Evolutionary conservation across 768 basidiomycete genomes (phyloP), one percentile per base, ranked within the genome.

Genomic region (Leccinum ochraceum): DNA sequence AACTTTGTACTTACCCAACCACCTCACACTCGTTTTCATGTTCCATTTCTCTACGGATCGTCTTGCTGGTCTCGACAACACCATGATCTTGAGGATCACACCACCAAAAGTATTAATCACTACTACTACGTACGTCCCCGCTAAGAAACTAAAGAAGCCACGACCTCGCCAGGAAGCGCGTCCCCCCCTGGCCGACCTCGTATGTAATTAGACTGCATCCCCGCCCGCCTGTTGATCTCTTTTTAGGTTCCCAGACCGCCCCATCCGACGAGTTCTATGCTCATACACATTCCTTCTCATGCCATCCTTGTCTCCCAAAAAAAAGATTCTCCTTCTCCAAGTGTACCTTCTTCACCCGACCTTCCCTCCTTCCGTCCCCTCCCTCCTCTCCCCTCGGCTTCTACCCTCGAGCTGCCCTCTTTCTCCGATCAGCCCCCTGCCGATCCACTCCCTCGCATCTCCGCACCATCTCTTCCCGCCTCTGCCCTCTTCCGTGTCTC

Each of bases 11-110:
- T 36, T 59, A 28, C 28, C 54, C 65, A 59, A 68, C 48, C 9
- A 20, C 54, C 22, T 37, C 28, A 13, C 51, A 37, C 56, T 59
- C 52, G 14, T 28, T 34, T 46, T 49, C 61, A 76, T 76, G 74
- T 71, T 75, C 60, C 73, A 73, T 61, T 72, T 78, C 57, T 75
- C 76, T 57, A 63, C 69, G 46, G 74, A 76, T 60, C 70, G 77
- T 77, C 78, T 78, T 72, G 78, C 77, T 74, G 78, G 78, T 34
- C 77, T 79, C 57, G 77, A 79, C 70, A 60, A 67, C 54, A 65
- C 68, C 55, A 69, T 76, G 73, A 62, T 78, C 67, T 70, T 77
- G 66, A 75, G 68, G 69, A 76, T 75, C 68, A 39, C 66, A 13
- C 59, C 72, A 54, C 60, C 64, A 59, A 72, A 70, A 69, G 60